Percentiles rank a stretch among this genome's conserved stretches.
Conservation (phyloP, 1,139 yeast species). For the Hemisphaericaspora lyxosophila region DNA sequence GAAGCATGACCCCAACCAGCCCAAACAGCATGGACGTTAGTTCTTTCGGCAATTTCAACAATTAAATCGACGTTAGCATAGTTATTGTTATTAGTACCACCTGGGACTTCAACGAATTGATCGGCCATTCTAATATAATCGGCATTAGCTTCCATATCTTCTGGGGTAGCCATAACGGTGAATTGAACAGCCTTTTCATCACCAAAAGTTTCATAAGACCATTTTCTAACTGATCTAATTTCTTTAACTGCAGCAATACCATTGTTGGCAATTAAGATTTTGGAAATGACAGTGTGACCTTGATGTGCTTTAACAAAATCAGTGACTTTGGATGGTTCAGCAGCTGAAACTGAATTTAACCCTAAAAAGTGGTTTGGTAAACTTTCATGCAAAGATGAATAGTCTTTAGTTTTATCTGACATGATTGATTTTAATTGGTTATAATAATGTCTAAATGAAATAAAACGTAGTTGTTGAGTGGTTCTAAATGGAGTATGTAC, state of each 20-base stretch:
- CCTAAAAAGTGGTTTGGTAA: constrained; percentile 81
- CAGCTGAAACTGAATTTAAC: constrained; percentile 66
- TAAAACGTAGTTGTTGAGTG: not conserved
- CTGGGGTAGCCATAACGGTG: constrained; percentile 99
- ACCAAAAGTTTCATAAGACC: constrained; percentile 98
- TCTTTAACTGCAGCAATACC: constrained; percentile 99
- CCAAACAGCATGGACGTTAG: constrained; percentile 98
- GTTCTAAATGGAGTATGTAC: constrained; percentile 5
- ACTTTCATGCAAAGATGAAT: constrained; percentile 29
- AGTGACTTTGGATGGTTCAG: constrained; percentile 72
- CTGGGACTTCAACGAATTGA: constrained; percentile 97
- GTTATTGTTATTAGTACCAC: constrained; percentile 97
- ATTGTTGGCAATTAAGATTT: constrained; percentile 89
- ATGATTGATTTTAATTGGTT: constrained; percentile 4
- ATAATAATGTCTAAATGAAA: constrained; percentile 2
- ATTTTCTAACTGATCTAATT: constrained; percentile 93
- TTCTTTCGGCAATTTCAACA: constrained; percentile 95
- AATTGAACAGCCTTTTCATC: constrained; percentile 91
- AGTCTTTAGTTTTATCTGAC: constrained; percentile 21
- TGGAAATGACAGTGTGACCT: constrained; percentile 93
- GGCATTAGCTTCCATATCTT: constrained; percentile 93
- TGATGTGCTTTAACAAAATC: constrained; percentile 83
- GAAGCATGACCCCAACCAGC: constrained; percentile 99
- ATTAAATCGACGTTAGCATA: constrained; percentile 97
- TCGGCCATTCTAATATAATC: constrained; percentile 99